Base-by-base conservation (phyloP, 140 eudicot genomes). In the Erigeron philadelphicus region DNA sequence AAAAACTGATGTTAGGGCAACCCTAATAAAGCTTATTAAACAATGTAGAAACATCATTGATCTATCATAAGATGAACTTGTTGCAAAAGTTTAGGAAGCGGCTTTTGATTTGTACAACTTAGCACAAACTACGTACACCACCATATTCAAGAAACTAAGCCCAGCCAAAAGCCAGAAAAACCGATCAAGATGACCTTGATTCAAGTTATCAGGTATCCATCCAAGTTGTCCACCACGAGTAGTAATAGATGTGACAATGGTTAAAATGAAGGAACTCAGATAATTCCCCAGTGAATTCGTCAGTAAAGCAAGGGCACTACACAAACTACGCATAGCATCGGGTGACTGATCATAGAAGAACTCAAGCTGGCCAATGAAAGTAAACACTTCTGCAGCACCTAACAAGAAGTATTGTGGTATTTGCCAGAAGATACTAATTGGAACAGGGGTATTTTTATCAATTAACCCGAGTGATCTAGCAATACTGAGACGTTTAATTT, bases 251-350 rank as follows among this genome's bases (percentile, higher is more conserved):
- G 71, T 72, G 17, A 77, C 85, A 59, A 77, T 52, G 1, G 82
- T 81, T 76, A 81, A 38, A 19, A 81, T 77, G 21, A 81, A 72
- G 1, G 85, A 81, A 70, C 72, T 81, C 82, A 81, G 70, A 53
- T 77, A 81, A 59, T 61, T 73, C 45, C 82, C 86, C 65, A 78
- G 48, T 0, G 86, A 56, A 3, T 58, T 68, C 0, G 83, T 82
- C 59, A 82, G 50, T 19, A 82, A 78, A 6, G 80, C 42, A 11
- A 81, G 71, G 4, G 86, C 86, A 12, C 80, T 78, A 55, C 86
- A 81, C 72, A 81, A 55, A 56, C 86, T 82, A 25, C 86, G 78
- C 83, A 78, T 82, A 45, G 86, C 83, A 18, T 82, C 86, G 4
- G 86, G 86, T 12, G 83, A 82, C 67, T 82, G 83, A 45, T 78